phyloP scores from a whole-genome alignment of 768 basidiomycete species.

The Tulasnella sp. region DNA sequence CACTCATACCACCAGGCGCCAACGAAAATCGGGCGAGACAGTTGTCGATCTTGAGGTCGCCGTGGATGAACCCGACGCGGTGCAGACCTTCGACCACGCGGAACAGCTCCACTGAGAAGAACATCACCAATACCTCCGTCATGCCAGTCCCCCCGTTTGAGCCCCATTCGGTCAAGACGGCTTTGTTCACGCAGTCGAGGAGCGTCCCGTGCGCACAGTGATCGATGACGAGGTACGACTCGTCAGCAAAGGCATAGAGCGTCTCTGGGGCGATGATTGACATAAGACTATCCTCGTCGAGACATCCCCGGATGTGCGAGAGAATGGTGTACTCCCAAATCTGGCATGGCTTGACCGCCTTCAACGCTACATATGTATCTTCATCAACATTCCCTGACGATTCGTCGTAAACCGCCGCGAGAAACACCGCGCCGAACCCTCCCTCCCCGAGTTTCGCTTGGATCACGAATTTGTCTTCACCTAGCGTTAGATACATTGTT shows the following conservation, averaged over 20 bases:
- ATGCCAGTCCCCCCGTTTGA: constrained; percentile 36
- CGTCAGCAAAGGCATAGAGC: constrained; percentile 76
- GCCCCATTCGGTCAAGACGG: constrained; percentile 35
- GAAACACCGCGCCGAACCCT: constrained; percentile 93
- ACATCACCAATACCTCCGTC: constrained; percentile 82
- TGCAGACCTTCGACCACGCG: constrained; percentile 77
- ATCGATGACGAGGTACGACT: constrained; percentile 81
- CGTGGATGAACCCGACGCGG: constrained; percentile 77
- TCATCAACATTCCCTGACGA: constrained; percentile 37
- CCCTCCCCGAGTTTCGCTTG: constrained; percentile 91
- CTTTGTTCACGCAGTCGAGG: constrained; percentile 83
- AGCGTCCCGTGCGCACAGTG: constrained; percentile 86
- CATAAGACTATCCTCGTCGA: constrained; percentile 45
- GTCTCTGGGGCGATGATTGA: constrained; percentile 70
- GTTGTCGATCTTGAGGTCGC: constrained; percentile 98
- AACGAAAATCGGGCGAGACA: constrained; percentile 80
- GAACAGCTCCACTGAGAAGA: constrained; percentile 87
- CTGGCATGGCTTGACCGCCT: constrained; percentile 79
- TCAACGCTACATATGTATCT: constrained; percentile 64
- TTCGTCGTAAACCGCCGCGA: constrained; percentile 40
- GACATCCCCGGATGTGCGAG: constrained; percentile 55
- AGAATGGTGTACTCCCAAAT: constrained; percentile 90
- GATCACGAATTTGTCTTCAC: constrained; percentile 54
- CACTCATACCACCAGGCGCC: constrained; percentile 53
- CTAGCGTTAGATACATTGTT: constrained; percentile 48